Conservation (phyloP, 192 early-diverging fungal genomes). For the Mortierella antarctica region DNA sequence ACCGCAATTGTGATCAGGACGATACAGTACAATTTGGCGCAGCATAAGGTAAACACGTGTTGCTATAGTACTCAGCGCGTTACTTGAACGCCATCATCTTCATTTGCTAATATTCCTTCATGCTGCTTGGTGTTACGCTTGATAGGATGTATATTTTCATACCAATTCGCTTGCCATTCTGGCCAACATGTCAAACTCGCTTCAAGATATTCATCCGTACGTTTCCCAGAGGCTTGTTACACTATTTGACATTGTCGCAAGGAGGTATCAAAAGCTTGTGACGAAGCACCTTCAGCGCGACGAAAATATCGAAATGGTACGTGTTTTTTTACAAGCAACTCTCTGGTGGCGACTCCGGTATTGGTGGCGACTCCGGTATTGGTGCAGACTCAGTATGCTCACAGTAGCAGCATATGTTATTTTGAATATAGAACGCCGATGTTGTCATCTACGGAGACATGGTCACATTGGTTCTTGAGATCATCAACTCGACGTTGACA, state of each 20-base stretch:
- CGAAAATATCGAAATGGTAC: slow-evolving; percentile 53
- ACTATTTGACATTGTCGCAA: slow-evolving; percentile 75
- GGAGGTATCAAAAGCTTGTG: slow-evolving; percentile 70
- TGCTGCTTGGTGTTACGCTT: not conserved
- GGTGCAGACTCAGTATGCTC: not conserved
- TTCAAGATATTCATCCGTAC: slow-evolving; percentile 71
- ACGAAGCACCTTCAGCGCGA: slow-evolving; percentile 39
- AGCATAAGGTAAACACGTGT: slow-evolving; percentile 64
- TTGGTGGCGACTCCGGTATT: not conserved
- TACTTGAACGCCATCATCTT: not conserved
- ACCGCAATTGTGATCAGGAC: slow-evolving; percentile 73
- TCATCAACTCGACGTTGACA: slow-evolving; percentile 74
- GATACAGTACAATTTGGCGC: slow-evolving; percentile 74
- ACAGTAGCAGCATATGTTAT: not conserved
- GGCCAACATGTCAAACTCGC: slow-evolving; percentile 69
- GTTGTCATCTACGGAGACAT: slow-evolving; percentile 73
- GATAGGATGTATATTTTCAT: slow-evolving; percentile 76
- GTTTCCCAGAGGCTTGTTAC: slow-evolving; percentile 78
- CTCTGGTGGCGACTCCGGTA: not conserved
- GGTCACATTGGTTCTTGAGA: slow-evolving; percentile 72
- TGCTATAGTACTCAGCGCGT: not conserved
- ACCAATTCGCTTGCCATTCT: slow-evolving; percentile 72
- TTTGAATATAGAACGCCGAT: slow-evolving; percentile 50
- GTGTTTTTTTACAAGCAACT: not conserved
- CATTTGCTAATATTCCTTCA: not conserved